A percentile compares a stretch with the other conserved stretches of the same genome.
These are phyloP conservation scores for Termitomyces sp. DNA, from an alignment of 768 basidiomycete species.

Conservation along the genomic window DNA sequence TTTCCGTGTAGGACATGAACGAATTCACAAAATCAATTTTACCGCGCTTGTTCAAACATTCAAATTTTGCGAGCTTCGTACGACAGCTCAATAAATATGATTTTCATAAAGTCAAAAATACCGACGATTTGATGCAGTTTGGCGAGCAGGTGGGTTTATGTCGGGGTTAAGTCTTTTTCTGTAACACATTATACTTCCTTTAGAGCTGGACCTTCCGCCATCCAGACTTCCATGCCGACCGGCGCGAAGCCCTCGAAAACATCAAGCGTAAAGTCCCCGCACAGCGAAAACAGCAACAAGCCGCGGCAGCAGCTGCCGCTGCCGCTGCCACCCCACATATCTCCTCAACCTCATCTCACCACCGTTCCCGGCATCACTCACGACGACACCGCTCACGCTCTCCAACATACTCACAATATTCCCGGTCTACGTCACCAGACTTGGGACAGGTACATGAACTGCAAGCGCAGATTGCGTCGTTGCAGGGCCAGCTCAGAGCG, in stretches of 20 bases:
- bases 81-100: constrained; percentile 95
- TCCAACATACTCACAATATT: constrained; percentile 17
- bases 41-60: constrained; percentile 92
- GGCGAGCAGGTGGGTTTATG: constrained; percentile 46
- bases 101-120: constrained; percentile 94
- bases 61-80: constrained; percentile 90
- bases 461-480: constrained; percentile 8
- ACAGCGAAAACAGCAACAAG: constrained; percentile 42
- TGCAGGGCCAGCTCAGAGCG: constrained; percentile 28
- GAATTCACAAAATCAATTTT: constrained; percentile 90
- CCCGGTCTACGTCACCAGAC: constrained; percentile 11
- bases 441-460: constrained; percentile 6
- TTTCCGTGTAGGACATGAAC: constrained; percentile 67
- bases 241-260: constrained; percentile 49
- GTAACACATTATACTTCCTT: background rate
- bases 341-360: constrained; percentile 10
- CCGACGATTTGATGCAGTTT: constrained; percentile 69
- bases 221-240: constrained; percentile 51
- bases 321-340: constrained; percentile 9
- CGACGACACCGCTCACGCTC: constrained; percentile 10
- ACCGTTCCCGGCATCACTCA: constrained; percentile 19
- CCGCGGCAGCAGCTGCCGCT: constrained; percentile 10
- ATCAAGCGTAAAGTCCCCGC: constrained; percentile 57
- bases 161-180: background rate
- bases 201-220: constrained; percentile 58